A percentile compares a stretch with the other conserved stretches of the same genome.
These are phyloP conservation scores for Fusarium heterosporum DNA, from an alignment of 2,329 filamentous ascomycete species.

Conservation along the genomic window DNA sequence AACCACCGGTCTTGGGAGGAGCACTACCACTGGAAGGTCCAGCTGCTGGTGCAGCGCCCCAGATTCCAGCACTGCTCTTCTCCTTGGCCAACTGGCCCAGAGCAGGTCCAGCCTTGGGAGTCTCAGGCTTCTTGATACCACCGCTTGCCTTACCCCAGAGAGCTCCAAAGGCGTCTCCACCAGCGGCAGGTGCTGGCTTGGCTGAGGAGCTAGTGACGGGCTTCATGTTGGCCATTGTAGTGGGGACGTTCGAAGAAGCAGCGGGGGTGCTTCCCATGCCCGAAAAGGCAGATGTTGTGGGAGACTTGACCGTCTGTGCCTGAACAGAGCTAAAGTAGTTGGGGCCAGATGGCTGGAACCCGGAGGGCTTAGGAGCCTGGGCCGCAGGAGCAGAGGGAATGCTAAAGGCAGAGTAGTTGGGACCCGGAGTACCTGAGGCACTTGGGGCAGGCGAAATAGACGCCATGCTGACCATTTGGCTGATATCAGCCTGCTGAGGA, in stretches of 20 bases:
- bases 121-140: conserved; percentile 78
- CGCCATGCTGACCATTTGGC: conserved; percentile 81
- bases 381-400: conserved; percentile 50
- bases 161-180: conserved; percentile 89
- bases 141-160: conserved; percentile 83
- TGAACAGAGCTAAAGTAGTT: conserved; percentile 96
- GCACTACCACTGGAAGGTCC: conserved; percentile 45
- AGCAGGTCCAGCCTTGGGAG: conserved; percentile 74
- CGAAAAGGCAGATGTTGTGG: conserved; percentile 48
- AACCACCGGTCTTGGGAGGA: conserved; percentile 51
- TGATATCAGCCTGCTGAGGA: conserved; percentile 82
- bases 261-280: conserved; percentile 46
- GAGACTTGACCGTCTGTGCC: conserved; percentile 49
- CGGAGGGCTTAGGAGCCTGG: conserved; percentile 66
- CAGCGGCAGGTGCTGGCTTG: conserved; percentile 66
- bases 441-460: conserved; percentile 81
- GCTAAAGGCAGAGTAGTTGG: conserved; percentile 74
- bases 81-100: conserved; percentile 97
- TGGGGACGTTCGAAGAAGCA: conserved; percentile 52
- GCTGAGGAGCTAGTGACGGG: conserved; percentile 59
- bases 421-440: conserved; percentile 64
- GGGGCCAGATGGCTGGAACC: conserved; percentile 78
- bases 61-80: conserved; percentile 94
- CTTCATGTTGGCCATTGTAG: conserved; percentile 60
- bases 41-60: conserved; percentile 76